phyloP scores from a whole-genome alignment of 805 yeast genomes.

The Clavispora fructus region DNA sequence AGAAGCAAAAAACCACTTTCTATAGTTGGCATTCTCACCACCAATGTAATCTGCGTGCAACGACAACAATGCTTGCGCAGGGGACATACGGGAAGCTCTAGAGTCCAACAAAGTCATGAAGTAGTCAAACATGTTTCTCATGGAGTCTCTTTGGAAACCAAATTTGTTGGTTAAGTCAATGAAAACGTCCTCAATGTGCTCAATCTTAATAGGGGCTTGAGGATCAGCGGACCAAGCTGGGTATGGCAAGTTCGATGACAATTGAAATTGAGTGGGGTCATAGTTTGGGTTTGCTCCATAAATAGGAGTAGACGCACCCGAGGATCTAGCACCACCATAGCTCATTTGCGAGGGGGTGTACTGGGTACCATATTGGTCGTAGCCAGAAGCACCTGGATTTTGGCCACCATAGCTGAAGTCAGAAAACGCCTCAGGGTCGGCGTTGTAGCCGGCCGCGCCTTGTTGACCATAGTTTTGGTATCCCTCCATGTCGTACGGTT shows the following conservation, averaged over 20 bases:
- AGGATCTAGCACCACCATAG: constrained; percentile 74
- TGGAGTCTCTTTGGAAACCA: constrained; percentile 89
- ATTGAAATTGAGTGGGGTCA: constrained; percentile 59
- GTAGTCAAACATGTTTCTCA: constrained; percentile 88
- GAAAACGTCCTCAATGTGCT: constrained; percentile 82
- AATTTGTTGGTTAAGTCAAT: constrained; percentile 78
- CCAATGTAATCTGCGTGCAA: constrained; percentile 86
- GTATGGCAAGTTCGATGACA: constrained; percentile 85
- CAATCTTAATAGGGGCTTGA: constrained; percentile 75
- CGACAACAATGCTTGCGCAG: constrained; percentile 77
- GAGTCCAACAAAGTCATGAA: constrained; percentile 82
- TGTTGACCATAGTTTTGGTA: constrained; percentile 33
- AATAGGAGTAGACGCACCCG: constrained; percentile 93
- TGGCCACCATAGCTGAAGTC: constrained; percentile 58
- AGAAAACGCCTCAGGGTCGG: constrained; percentile 59
- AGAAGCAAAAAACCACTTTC: constrained; percentile 86
- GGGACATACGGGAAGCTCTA: constrained; percentile 83
- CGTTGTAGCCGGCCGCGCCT: constrained; percentile 27
- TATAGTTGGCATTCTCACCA: constrained; percentile 80
- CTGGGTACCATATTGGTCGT: constrained; percentile 63
- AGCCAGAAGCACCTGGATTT: constrained; percentile 57
- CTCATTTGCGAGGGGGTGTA: constrained; percentile 85
- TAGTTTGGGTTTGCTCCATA: constrained; percentile 58
- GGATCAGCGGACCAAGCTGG: constrained; percentile 99
- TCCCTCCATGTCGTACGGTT: constrained; percentile 46